Evolutionary conservation across 208 protist species (phyloP).

Genomic region (Leishmania braziliensis): DNA sequence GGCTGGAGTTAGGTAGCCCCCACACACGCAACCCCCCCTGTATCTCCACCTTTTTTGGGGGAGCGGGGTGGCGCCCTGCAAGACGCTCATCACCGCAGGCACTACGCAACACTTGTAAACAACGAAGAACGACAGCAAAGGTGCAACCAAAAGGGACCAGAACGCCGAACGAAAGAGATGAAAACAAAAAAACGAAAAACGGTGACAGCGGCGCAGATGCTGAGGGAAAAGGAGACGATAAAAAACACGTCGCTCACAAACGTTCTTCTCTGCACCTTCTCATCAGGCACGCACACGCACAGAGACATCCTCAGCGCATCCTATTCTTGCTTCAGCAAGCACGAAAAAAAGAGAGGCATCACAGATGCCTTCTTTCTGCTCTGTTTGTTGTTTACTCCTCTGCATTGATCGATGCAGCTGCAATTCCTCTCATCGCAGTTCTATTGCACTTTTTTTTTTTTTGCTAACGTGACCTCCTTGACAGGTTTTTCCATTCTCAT

Average conservation of each 20-base stretch:
- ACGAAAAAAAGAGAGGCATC: not conserved
- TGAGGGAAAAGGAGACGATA: not conserved
- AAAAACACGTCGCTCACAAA: not conserved
- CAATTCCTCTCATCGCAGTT: not conserved
- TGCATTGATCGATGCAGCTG: too few relatives aligned
- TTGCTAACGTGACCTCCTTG: not conserved
- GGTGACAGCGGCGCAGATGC: too few relatives aligned
- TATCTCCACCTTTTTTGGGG: not conserved
- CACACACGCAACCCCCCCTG: too few relatives aligned
- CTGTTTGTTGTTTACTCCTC: not conserved
- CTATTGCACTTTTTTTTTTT: conserved; percentile 8
- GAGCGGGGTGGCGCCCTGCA: not conserved
- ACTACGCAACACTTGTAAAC: not conserved
- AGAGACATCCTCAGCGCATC: not conserved
- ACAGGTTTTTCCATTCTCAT: not conserved
- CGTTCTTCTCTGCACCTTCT: not conserved
- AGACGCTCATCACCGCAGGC: not conserved
- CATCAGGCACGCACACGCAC: not conserved
- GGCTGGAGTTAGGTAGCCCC: not conserved
- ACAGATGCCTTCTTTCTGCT: not conserved
- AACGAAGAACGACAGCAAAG: not conserved
- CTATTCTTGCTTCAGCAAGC: not conserved
- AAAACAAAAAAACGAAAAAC: not conserved
- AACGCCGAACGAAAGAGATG: not conserved
- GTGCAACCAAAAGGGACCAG: too few relatives aligned